Evolutionary conservation across 1,139 yeast species (phyloP), one percentile per base, ranked within the genome.

Genomic region (Taphrina sp.): DNA sequence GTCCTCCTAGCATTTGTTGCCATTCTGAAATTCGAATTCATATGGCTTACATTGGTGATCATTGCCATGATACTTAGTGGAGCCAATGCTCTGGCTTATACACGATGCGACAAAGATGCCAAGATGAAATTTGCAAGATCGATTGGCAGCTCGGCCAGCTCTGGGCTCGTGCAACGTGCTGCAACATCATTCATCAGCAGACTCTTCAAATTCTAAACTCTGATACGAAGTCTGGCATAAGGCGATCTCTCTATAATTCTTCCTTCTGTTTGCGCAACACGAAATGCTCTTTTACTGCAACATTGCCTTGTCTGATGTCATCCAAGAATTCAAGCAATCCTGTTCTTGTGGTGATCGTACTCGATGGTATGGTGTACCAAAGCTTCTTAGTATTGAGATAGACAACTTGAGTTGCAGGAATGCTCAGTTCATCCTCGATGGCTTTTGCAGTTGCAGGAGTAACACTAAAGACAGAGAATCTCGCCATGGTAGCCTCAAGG

Each of bases 1-100:
- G 67, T 72, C 1, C 74, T 81, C 1, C 74, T 90, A 61, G 96
- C 85, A 0, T 60, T 90, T 1, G 68, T 90, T 64, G 95, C 96
- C 0, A 66, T 90, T 19, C 72, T 90, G 61, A 87, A 86, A 67
- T 76, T 90, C 58, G 81, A 88, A 65, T 79, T 90, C 62, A 74
- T 92, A 56, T 87, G 94, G 66, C 73, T 87, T 61, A 72, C 53
- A 12, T 26, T 47, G 84, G 55, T 58, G 22, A 41, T 51, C 20
- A 52, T 58, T 31, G 59, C 61, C 36, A 22, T 58, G 29, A 33
- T 42, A 14, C 51, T 58, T 42, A 52, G 31, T 29, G 37, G 38
- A 4, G 54, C 54, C 8, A 58, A 58, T 23, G 57, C 57, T 5
- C 39, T 58, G 33, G 60, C 60, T 5, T 58, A 55, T 42, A 58